Percentiles rank a stretch among this genome's conserved stretches.
Conservation (phyloP, 768 basidiomycete species). For the Rhizopogon vinicolor region DNA sequence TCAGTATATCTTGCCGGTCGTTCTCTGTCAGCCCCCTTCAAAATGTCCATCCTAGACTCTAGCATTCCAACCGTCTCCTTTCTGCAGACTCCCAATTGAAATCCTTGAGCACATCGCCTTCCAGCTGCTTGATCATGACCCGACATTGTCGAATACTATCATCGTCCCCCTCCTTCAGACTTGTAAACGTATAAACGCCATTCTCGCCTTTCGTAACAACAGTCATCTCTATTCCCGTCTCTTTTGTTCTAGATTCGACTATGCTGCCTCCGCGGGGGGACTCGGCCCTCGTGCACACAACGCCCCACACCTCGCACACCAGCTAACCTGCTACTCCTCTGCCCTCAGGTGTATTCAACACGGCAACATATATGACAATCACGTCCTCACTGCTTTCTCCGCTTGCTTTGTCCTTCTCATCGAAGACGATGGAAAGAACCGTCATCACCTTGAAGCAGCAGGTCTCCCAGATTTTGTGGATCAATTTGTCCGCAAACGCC, state of each 20-base stretch:
- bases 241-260: conserved; percentile 55
- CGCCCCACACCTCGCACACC: conserved; percentile 30
- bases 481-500: conserved; percentile 37
- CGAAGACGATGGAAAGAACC: conserved; percentile 68
- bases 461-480: conserved; percentile 44
- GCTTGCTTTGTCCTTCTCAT: conserved; percentile 52
- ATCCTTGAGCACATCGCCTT: conserved; percentile 48
- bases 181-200: conserved; percentile 33
- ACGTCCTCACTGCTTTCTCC: conserved; percentile 35
- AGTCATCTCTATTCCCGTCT: conserved; percentile 47
- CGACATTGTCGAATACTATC: background rate
- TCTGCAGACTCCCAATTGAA: conserved; percentile 36
- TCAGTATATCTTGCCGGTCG: no score
- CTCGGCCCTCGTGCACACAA: conserved; percentile 36
- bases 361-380: conserved; percentile 28
- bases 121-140: conserved; percentile 24
- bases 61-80: conserved; percentile 1
- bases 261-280: conserved; percentile 50
- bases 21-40: no score
- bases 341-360: conserved; percentile 26
- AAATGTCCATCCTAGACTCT: no score
- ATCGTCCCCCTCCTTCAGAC: conserved; percentile 47
- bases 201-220: conserved; percentile 24
- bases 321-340: conserved; percentile 30
- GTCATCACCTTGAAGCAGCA: conserved; percentile 48